Base-by-base conservation (phyloP, 345 rosid genomes). In the Salix suchowensis region DNA sequence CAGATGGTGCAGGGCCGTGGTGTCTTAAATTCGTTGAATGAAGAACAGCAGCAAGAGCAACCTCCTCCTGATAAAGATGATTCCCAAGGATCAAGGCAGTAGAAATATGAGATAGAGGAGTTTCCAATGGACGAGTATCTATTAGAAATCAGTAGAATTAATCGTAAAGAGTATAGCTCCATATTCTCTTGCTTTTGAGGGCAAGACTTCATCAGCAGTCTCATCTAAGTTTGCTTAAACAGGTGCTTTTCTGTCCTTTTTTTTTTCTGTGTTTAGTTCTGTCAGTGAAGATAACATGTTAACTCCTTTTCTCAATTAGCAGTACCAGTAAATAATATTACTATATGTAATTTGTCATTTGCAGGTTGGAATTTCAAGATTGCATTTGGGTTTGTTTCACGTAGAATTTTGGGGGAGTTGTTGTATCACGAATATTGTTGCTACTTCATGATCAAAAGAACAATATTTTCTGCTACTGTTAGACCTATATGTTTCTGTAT, bases 81-180 rank as follows among this genome's bases (percentile, higher is more conserved):
- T 58, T 75, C 82, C 58, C 75, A 71, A 65, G 82, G 62, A 81
- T 76, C 83, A 62, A 72, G 76, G 37, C 83, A 85, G 62, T 86
- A 84, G 79, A 62, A 60, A 65, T 64, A 64, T 66, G 30, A 72
- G 42, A 42, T 67, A 55, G 26, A 40, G 23, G 73, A 68, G 65
- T 65, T 66, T 32, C 58, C 62, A 37, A 62, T 54, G 21, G 32
- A 36, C n/a, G 71, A 42, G 15, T 39, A 37, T n/a, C 71, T 7
- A 61, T 13, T 55, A 55, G 18, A 55, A 54, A 70, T 62, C 60
- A 42, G 32, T 14, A 28, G 70, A 7, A 24, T 30, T 36, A 32
- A 26, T 28, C 23, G 73, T 18, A 72, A 32, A 61, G 70, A 11
- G 37, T 60, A 24, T 10, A 21, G 65, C 69, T 13, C 30, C 71